phyloP scores from a whole-genome alignment of 73 alveolate genomes.

The Paramecium tetraurelia region DNA sequence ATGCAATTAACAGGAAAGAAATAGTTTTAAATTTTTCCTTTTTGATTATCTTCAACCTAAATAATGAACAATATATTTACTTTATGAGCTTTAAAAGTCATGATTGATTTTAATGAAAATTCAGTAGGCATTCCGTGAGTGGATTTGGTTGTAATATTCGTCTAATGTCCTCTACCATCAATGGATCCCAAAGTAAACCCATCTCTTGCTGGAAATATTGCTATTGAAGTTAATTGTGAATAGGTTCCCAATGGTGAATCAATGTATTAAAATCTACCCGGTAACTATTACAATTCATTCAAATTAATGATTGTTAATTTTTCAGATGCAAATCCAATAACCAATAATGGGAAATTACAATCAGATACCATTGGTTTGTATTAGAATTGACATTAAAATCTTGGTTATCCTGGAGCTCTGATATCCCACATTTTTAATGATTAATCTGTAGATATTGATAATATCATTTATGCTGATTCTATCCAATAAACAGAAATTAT shows the following conservation, averaged over 20 bases:
- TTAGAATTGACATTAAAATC: conserved; percentile 16
- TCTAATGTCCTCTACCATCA: conserved; percentile 51
- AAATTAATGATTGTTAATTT: conserved; percentile 1
- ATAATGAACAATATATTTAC: not conserved
- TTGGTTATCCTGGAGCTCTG: conserved; percentile 26
- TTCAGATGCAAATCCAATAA: conserved; percentile 45
- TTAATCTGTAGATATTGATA: not conserved
- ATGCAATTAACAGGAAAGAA: conserved; percentile 36
- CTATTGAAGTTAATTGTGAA: conserved; percentile 6
- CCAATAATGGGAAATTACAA: not conserved
- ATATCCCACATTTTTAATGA: conserved; percentile 2
- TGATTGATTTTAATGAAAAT: conserved; percentile 11
- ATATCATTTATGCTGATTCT: not conserved
- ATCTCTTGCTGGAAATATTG: conserved; percentile 13
- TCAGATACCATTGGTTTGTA: conserved; percentile 29
- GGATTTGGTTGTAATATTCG: not conserved
- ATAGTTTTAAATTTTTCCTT: not conserved
- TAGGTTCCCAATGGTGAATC: conserved; percentile 19
- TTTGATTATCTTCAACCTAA: conserved; percentile 27
- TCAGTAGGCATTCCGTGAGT: not conserved
- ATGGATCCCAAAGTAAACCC: conserved; percentile 35
- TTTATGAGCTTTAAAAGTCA: conserved; percentile 51
- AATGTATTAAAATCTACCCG: not conserved
- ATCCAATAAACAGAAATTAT: not conserved
- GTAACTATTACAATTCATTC: not conserved